Conservation (phyloP, 208 protist species). For the Acanthamoeba sp. region DNA sequence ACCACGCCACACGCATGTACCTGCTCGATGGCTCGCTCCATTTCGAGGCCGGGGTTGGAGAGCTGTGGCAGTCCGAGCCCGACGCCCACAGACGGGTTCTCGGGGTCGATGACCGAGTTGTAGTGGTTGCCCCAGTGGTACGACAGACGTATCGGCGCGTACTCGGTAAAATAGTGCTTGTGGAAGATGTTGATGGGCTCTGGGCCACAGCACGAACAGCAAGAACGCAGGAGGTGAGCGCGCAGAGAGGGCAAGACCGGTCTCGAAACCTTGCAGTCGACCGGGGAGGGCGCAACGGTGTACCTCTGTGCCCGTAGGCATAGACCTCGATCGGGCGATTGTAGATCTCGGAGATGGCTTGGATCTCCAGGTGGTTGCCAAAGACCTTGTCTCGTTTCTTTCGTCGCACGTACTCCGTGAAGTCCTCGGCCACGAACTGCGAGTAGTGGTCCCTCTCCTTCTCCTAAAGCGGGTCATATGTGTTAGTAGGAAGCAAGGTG, state of each 20-base stretch:
- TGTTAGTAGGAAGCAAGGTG: not conserved
- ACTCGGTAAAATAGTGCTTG: constrained; percentile 24
- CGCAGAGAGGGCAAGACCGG: too few relatives aligned
- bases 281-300: not conserved
- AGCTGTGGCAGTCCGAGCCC: constrained; percentile 41
- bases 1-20: not conserved
- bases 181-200: constrained; percentile 88
- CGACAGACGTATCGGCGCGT: constrained; percentile 79
- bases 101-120: constrained; percentile 81
- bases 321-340: constrained; percentile 85
- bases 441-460: constrained; percentile 77
- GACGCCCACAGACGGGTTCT: constrained; percentile 77
- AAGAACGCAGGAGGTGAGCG: not conserved
- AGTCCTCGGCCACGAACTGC: constrained; percentile 75
- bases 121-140: constrained; percentile 86
- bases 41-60: constrained; percentile 39
- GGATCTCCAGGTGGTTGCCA: constrained; percentile 87
- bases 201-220: too few relatives aligned
- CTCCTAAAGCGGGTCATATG: not conserved
- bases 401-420: constrained; percentile 66
- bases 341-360: constrained; percentile 85
- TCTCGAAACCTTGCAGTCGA: not conserved
- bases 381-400: constrained; percentile 76
- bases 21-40: constrained; percentile 56
- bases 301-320: constrained; percentile 51